Base-by-base conservation (phyloP, 345 rosid genomes). In the Triadica sebifera region DNA sequence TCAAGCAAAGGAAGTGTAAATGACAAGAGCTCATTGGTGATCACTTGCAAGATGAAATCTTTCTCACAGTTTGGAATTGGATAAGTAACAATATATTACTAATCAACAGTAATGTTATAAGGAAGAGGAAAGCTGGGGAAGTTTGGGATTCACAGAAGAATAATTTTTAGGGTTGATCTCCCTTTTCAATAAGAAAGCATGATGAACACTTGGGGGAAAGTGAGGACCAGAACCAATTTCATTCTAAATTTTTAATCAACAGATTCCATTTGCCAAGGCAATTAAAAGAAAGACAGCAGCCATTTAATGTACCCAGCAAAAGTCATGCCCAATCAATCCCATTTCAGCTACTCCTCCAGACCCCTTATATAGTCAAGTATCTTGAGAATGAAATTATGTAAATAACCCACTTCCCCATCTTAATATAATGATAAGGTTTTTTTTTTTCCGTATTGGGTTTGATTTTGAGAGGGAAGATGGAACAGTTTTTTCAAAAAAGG, bases 21-120 rank as follows among this genome's bases (percentile, higher is more conserved):
- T 52, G 76, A 75, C 71, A 75, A 69, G 77, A 64, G 60, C 68
- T 73, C 83, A 83, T 77, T 29, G 16, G n/a, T 56, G 47, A 72
- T 65, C 57, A 57, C 47, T 64, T 39, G 52, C 29, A 56, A 41
- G 62, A 34, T 73, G 66, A 59, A 29, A 22, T 62, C 24, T 11
- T 57, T 58, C 52, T 70, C 67, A 49, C 38, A 57, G 10, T 29
- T 29, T 29, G 34, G 34, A n/a, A n/a, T 46, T 38, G 6, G 37
- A 20, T 4, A 4, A 10, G 37, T 12, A 22, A 20, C 12, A 70
- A 7, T 22, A 29, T 29, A 29, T 29, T 29, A 29, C 34, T 4
- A 4, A 11, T 37, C 17, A 22, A 20, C 12, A 70, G 3, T 22
- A 72, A 29, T 43, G 7, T 43, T 50, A 49, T 12, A 22, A 63